Conservation (phyloP, 2,329 filamentous ascomycete genomes). For the Meredithiella fracta region DNA sequence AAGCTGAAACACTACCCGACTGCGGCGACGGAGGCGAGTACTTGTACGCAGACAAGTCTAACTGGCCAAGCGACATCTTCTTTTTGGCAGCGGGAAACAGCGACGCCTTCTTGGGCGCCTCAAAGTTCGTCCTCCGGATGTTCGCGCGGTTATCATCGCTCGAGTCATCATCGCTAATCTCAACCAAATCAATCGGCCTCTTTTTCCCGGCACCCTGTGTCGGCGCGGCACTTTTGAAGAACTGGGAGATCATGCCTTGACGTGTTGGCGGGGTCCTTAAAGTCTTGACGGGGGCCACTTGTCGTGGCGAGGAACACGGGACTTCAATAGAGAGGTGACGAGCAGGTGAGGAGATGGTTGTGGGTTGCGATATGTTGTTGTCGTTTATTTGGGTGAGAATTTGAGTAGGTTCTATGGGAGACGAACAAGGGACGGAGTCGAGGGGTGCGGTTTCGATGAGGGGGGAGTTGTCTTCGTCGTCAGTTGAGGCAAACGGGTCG, state of each 20-base stretch:
- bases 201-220: slow-evolving; percentile 10
- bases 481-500: slow-evolving; percentile 2
- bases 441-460: slow-evolving; percentile 18
- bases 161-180: slow-evolving; percentile 34
- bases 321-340: slow-evolving; percentile 46
- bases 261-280: slow-evolving; percentile 14
- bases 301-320: slow-evolving; percentile 65
- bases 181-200: slow-evolving; percentile 15
- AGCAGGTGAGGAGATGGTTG: slow-evolving; percentile 28
- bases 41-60: slow-evolving; percentile 12
- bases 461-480: slow-evolving; percentile 17
- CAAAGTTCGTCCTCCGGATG: slow-evolving; percentile 44
- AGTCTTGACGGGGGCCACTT: not conserved
- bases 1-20: slow-evolving; percentile 3
- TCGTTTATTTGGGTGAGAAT: slow-evolving; percentile 20
- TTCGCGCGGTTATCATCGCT: slow-evolving; percentile 43
- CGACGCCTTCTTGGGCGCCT: not conserved
- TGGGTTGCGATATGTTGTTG: not conserved
- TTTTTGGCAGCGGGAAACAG: slow-evolving; percentile 2
- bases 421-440: slow-evolving; percentile 28
- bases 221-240: slow-evolving; percentile 18
- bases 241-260: slow-evolving; percentile 24
- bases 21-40: slow-evolving; percentile 11
- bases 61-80: slow-evolving; percentile 5
- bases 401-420: slow-evolving; percentile 30